Conservation (phyloP, 371 early-diverging fungal genomes). For the Apophysomyces elegans region DNA sequence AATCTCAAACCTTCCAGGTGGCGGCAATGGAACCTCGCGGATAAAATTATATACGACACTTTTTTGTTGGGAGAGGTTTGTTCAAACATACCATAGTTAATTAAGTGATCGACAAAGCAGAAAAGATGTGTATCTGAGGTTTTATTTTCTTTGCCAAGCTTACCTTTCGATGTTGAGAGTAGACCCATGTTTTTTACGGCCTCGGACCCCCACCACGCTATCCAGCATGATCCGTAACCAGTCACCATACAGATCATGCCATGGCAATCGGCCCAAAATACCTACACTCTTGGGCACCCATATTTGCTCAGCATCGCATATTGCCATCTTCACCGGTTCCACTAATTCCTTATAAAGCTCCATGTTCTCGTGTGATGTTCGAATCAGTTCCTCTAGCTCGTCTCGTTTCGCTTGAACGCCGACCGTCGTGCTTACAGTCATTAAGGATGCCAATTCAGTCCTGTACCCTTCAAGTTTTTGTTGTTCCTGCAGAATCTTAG, state of each 20-base stretch:
- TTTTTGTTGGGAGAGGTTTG: neutral
- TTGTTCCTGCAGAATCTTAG: constrained; percentile 45
- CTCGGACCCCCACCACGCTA: constrained; percentile 62
- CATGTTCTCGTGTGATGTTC: constrained; percentile 71
- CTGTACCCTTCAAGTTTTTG: constrained; percentile 24
- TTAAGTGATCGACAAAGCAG: neutral
- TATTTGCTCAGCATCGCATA: constrained; percentile 60
- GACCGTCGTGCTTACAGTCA: constrained; percentile 24
- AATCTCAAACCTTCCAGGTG: constrained; percentile 82
- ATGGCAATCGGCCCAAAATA: constrained; percentile 72
- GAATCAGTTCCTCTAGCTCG: constrained; percentile 42
- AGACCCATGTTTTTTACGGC: constrained; percentile 40
- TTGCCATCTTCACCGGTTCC: constrained; percentile 61
- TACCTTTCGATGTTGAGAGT: constrained; percentile 59
- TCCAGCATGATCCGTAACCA: constrained; percentile 74
- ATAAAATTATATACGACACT: constrained; percentile 71
- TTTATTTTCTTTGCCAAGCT: constrained; percentile 1
- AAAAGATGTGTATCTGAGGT: neutral
- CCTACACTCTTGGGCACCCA: constrained; percentile 81
- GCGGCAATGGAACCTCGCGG: constrained; percentile 78
- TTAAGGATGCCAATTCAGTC: constrained; percentile 19
- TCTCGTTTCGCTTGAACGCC: constrained; percentile 30
- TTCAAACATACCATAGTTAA: too few relatives aligned
- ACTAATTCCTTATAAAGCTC: constrained; percentile 68
- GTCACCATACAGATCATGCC: constrained; percentile 75